Percentiles rank a stretch among this genome's conserved stretches.
Conservation (phyloP, 306 rosid species). For the Mucuna pruriens region DNA sequence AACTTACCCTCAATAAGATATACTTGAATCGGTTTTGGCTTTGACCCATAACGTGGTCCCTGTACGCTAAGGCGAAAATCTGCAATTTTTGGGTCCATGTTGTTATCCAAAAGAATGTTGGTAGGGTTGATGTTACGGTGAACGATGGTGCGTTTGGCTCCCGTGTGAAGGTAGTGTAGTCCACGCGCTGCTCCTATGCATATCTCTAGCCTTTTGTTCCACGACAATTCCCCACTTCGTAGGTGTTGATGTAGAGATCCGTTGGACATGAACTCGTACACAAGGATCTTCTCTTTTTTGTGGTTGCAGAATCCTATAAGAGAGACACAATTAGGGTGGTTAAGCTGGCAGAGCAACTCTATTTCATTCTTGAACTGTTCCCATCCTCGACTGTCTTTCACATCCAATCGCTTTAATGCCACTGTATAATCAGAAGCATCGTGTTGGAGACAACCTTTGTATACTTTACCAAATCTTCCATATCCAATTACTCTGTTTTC, state of each 20-base stretch:
- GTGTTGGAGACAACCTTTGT: conserved; percentile 4
- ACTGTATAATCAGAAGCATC: background rate
- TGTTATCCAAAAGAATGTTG: background rate
- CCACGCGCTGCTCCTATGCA: conserved; percentile 5
- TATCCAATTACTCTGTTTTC: background rate
- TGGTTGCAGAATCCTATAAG: conserved; percentile 14
- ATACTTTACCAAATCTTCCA: background rate
- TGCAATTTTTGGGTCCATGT: conserved; percentile 1
- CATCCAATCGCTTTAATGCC: background rate
- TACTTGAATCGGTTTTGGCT: background rate
- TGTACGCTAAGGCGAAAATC: background rate
- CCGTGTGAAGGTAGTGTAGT: conserved; percentile 31
- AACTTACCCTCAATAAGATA: background rate
- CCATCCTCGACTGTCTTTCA: too few relatives aligned
- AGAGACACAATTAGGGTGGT: conserved; percentile 4
- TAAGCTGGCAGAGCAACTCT: background rate
- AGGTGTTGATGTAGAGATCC: background rate
- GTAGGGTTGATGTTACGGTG: background rate
- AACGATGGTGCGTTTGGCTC: conserved; percentile 7
- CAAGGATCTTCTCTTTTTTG: background rate
- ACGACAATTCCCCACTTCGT: background rate
- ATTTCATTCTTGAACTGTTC: background rate
- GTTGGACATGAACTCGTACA: background rate
- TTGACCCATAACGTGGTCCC: background rate
- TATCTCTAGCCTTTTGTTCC: conserved; percentile 9